Evolutionary conservation across 2,329 filamentous ascomycete genomes (phyloP).

Genomic region (Mycosphaerelloides madeirae): DNA sequence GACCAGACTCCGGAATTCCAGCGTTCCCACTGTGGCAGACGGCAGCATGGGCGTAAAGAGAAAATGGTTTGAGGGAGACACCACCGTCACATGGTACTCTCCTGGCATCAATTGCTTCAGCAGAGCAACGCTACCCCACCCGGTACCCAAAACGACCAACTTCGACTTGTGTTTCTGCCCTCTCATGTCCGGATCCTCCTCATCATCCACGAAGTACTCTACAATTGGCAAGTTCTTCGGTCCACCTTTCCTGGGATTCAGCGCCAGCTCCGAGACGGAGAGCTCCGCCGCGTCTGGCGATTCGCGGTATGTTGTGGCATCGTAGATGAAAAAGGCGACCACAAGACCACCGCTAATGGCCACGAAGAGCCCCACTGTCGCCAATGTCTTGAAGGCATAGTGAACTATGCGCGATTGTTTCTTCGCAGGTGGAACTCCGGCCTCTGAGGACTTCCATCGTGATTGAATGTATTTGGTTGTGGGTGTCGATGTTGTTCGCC

Average conservation of each 20-base stretch:
- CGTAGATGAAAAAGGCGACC: conserved; percentile 85
- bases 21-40: conserved; percentile 90
- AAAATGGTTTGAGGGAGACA: conserved; percentile 95
- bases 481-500: conserved; percentile 12
- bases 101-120: conserved; percentile 85
- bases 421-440: conserved; percentile 3
- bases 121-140: conserved; percentile 90
- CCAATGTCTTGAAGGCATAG: conserved; percentile 65
- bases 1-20: conserved; percentile 84
- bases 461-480: conserved; percentile 13
- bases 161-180: conserved; percentile 81
- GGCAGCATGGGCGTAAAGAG: conserved; percentile 97
- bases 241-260: conserved; percentile 76
- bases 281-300: conserved; percentile 64
- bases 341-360: conserved; percentile 65
- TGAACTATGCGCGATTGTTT: conserved; percentile 34
- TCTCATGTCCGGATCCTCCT: conserved; percentile 67
- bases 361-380: conserved; percentile 70
- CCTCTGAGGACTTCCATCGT: conserved; percentile 18
- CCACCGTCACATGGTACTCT: conserved; percentile 92
- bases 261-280: conserved; percentile 74
- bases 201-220: conserved; percentile 81
- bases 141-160: conserved; percentile 85
- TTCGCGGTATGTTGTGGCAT: conserved; percentile 84
- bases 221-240: conserved; percentile 94